A percentile compares a stretch with the other conserved stretches of the same genome.
Evolutionary conservation across 352 stramenopile species (phyloP).

Genomic region (Thalassiosira hispida): DNA sequence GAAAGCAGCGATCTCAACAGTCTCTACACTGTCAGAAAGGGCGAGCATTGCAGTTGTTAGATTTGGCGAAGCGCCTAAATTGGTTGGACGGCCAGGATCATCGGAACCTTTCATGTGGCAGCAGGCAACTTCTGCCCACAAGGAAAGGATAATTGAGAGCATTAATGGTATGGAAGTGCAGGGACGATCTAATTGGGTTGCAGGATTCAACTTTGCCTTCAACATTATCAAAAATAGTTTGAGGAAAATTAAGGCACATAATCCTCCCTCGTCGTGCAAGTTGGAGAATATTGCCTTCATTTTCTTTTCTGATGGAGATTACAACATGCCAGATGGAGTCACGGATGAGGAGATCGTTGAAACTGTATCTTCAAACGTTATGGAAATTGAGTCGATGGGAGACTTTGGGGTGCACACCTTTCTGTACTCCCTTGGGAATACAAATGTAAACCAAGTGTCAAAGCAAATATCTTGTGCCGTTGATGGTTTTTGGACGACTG

Average conservation of each 20-base stretch:
- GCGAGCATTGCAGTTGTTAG: conserved; percentile 42
- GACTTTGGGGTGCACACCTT: conserved; percentile 33
- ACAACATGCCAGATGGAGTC: conserved; percentile 30
- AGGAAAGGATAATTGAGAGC: conserved; percentile 35
- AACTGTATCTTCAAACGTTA: conserved; percentile 20
- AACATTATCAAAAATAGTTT: conserved; percentile 44
- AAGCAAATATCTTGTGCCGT: conserved; percentile 48
- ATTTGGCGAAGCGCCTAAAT: conserved; percentile 28
- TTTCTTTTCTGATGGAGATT: conserved; percentile 59
- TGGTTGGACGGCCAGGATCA: conserved; percentile 13
- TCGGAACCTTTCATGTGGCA: conserved; percentile 35
- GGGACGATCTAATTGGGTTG: conserved; percentile 51
- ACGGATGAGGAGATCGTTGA: conserved; percentile 29
- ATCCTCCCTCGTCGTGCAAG: conserved; percentile 24
- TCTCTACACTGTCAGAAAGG: conserved; percentile 20
- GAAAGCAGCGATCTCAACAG: conserved; percentile 10
- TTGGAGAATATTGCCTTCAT: conserved; percentile 59
- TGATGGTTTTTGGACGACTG: conserved; percentile 43
- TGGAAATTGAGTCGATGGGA: conserved; percentile 21
- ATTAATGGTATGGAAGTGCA: conserved; percentile 36
- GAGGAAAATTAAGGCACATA: not conserved
- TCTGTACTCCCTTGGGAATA: conserved; percentile 43
- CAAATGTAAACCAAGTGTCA: conserved; percentile 18
- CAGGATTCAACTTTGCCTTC: conserved; percentile 49
- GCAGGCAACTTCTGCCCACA: conserved; percentile 30